A percentile compares a stretch with the other conserved stretches of the same genome.
Evolutionary conservation across 345 rosid genomes (phyloP).

Genomic region (Microcos paniculata): DNA sequence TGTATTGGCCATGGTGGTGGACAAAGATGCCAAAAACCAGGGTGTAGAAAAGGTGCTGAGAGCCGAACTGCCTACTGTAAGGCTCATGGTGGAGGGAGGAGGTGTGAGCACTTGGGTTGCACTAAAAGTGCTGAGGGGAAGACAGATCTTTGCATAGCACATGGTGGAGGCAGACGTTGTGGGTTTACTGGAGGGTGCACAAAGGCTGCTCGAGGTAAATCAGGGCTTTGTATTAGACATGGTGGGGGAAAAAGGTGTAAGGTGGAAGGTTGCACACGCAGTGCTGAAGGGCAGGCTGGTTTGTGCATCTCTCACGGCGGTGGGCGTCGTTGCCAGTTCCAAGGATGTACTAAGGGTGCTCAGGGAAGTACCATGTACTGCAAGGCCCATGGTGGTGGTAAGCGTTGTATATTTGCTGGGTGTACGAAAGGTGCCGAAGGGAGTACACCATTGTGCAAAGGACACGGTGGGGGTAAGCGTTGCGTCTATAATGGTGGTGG

Average conservation of each 20-base stretch:
- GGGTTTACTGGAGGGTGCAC: slow-evolving; percentile 63
- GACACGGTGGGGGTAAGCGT: slow-evolving; percentile 96
- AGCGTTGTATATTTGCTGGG: slow-evolving; percentile 85
- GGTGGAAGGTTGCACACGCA: slow-evolving; percentile 72
- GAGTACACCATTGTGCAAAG: slow-evolving; percentile 92
- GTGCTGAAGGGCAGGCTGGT: slow-evolving; percentile 97
- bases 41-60: slow-evolving; percentile 92
- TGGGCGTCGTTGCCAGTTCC: slow-evolving; percentile 77
- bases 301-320: slow-evolving; percentile 98
- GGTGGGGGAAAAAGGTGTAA: slow-evolving; percentile 97
- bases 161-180: slow-evolving; percentile 94
- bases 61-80: slow-evolving; percentile 93
- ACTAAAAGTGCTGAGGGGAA: slow-evolving; percentile 96
- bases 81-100: slow-evolving; percentile 93
- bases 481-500: slow-evolving; percentile 93
- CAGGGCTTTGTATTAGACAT: slow-evolving; percentile 90
- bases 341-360: slow-evolving; percentile 74
- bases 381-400: slow-evolving; percentile 98
- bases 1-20: slow-evolving; percentile 99
- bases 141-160: slow-evolving; percentile 86
- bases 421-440: slow-evolving; percentile 97
- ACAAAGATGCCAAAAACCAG: slow-evolving; percentile 82
- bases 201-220: slow-evolving; percentile 93
- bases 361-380: slow-evolving; percentile 94
- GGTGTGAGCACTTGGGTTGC: slow-evolving; percentile 92